Percentiles rank a stretch among this genome's conserved stretches.
phyloP scores from a whole-genome alignment of 2,329 filamentous ascomycete species.

The Pseudomassariella vexata region DNA sequence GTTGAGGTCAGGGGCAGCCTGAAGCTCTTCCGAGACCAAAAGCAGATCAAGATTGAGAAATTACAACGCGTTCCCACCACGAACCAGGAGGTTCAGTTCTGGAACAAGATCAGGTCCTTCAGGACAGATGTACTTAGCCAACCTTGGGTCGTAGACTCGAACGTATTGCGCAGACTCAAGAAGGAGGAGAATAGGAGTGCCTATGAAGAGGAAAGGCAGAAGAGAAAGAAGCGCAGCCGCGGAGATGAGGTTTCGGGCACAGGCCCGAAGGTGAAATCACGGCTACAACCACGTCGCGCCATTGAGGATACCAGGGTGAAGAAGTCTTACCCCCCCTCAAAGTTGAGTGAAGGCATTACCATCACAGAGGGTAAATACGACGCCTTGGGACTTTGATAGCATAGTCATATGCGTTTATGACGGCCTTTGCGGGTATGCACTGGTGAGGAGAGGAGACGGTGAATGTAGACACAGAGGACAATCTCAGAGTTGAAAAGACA shows the following conservation, averaged over 20 bases:
- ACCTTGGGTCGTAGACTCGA: constrained; percentile 49
- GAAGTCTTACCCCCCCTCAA: constrained; percentile 12
- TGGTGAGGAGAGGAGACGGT: no score
- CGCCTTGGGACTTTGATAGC: constrained; percentile 25
- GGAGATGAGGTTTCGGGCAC: constrained; percentile 1
- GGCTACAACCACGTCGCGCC: background rate
- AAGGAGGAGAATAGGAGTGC: constrained; percentile 34
- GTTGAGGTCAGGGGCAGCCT: constrained; percentile 53
- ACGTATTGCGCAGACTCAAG: constrained; percentile 44
- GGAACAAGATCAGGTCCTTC: constrained; percentile 49
- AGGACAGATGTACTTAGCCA: constrained; percentile 40
- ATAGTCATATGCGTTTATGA: background rate
- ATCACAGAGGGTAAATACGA: constrained; percentile 21
- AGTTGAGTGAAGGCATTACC: constrained; percentile 8
- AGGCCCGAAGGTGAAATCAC: background rate
- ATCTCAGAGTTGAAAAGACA: no score
- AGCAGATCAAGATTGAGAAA: constrained; percentile 48
- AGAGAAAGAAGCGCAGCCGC: constrained; percentile 8
- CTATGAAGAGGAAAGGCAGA: constrained; percentile 14
- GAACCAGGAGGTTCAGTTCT: constrained; percentile 51
- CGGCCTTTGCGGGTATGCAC: no score
- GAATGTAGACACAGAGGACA: no score
- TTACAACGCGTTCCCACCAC: constrained; percentile 43
- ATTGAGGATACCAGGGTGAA: constrained; percentile 6
- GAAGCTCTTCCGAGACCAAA: constrained; percentile 38